Evolutionary conservation across 1,139 yeast species (phyloP).

Genomic region (Saccharomyces hybrid): DNA sequence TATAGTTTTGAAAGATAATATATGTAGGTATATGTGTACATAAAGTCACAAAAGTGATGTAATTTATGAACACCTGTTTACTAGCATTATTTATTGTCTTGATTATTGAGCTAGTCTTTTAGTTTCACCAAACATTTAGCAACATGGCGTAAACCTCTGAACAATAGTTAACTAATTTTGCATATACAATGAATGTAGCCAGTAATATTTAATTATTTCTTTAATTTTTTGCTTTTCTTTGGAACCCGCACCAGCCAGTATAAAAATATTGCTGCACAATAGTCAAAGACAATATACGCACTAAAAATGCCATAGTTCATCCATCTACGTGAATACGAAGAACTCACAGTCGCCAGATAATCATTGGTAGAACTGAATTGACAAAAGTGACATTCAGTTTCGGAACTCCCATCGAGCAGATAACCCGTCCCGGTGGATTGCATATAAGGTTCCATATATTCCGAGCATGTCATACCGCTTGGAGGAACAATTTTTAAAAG

Average conservation of each 20-base stretch:
- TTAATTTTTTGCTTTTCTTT: constrained; percentile 19
- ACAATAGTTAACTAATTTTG: background rate
- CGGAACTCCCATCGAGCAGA: constrained; percentile 36
- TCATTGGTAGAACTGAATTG: constrained; percentile 40
- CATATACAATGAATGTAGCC: too few relatives aligned
- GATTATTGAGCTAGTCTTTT: too few relatives aligned
- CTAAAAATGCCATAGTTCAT: constrained; percentile 54
- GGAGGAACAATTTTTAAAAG: constrained; percentile 39
- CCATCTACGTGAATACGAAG: constrained; percentile 44
- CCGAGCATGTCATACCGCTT: constrained; percentile 41
- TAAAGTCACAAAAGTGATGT: background rate
- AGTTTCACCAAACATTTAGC: background rate
- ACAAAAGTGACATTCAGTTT: constrained; percentile 44
- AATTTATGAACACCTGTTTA: background rate
- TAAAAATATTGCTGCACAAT: constrained; percentile 41
- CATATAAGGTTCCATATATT: constrained; percentile 42
- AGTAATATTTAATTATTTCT: background rate
- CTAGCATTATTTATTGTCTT: background rate
- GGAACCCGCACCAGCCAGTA: constrained; percentile 77
- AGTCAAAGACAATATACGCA: constrained; percentile 37
- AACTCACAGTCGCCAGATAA: constrained; percentile 39
- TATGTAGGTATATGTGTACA: background rate
- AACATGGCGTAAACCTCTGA: background rate
- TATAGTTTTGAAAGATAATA: background rate
- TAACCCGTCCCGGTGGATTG: constrained; percentile 44